These are phyloP conservation scores for Imleria badia DNA, from an alignment of 768 basidiomycete genomes.

Conservation along the genomic window DNA sequence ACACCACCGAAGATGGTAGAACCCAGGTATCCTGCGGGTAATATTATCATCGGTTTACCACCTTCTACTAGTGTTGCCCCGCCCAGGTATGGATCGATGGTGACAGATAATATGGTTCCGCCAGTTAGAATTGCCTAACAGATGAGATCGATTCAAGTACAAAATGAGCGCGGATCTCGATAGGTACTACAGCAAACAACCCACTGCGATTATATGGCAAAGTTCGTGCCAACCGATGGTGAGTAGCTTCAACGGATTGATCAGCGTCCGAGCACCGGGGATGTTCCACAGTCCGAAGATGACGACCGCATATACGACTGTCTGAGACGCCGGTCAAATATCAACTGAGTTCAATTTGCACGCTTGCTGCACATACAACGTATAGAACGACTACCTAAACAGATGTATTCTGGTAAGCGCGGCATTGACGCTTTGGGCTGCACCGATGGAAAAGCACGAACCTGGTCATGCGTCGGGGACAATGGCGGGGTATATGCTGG, in stretches of 20 bases:
- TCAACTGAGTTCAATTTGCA: conserved; percentile 9
- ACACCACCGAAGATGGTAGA: conserved; percentile 79
- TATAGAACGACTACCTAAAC: conserved; percentile 70
- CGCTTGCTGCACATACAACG: conserved; percentile 51
- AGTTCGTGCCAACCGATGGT: conserved; percentile 90
- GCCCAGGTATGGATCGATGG: conserved; percentile 82
- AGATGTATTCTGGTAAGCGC: conserved; percentile 19
- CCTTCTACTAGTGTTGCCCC: conserved; percentile 66
- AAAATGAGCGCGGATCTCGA: conserved; percentile 8
- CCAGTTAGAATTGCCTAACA: conserved; percentile 74
- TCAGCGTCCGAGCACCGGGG: conserved; percentile 72
- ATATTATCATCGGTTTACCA: conserved; percentile 67
- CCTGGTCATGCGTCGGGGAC: conserved; percentile 71
- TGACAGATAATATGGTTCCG: conserved; percentile 73
- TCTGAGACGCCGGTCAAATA: conserved; percentile 41
- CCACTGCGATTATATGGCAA: conserved; percentile 75
- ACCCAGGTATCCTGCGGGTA: conserved; percentile 80
- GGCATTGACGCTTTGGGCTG: conserved; percentile 18
- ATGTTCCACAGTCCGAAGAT: conserved; percentile 90
- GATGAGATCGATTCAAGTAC: neutral
- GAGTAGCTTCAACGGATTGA: conserved; percentile 83
- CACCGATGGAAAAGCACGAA: conserved; percentile 33
- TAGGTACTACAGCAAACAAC: conserved; percentile 29
- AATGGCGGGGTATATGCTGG: conserved; percentile 42
- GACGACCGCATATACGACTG: conserved; percentile 81